Evolutionary conservation across 352 stramenopile species (phyloP), one percentile per base, ranked within the genome.

Genomic region (Globisporangium perplexum): DNA sequence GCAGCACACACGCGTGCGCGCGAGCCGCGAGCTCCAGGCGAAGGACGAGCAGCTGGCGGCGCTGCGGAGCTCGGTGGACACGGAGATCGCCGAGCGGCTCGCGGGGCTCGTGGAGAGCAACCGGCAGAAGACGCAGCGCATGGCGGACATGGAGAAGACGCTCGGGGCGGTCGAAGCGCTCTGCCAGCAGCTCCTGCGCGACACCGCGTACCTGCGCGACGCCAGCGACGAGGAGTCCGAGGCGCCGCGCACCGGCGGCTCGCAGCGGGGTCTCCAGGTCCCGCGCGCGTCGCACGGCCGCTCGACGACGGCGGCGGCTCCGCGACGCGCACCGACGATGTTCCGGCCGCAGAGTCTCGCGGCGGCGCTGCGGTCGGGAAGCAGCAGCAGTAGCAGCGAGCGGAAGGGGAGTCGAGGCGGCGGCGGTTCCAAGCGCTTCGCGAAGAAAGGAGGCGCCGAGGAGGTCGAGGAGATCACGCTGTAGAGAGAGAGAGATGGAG

Each of bases 151-250:
- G 55, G 76, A 90, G 46, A 63, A 60, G n/a, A 69, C 71, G 35
- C 60, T 90, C 2, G 63, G 71, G 0, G 68, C 77, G 28, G 87
- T 90, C 45, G 76, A 90, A 53, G 72, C 72, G n/a, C 55, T 87
- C 3, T 90, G 79, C 39, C 65, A 79, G 50, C 68, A 86, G 48
- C 71, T 90, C 36, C 72, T 88, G 46, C 67, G 50, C 10, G 72
- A 83, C 23, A 80, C 72, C 7, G 66, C 74, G 20, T 74, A 67
- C 23, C 43, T 77, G 50, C 66, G 69, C 26, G 55, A 69, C 10
- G 63, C 72, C 11, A 69, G 57, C 41, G 60, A 68, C 23, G 48
- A 60, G 0, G 58, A 70, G 18, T 2, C 14, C 0, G 38, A 22
- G 15, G 15, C 18, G 38, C 15, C 15, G 20, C 38, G 59, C 62